Evolutionary conservation across 768 basidiomycete species (phyloP), one percentile per base, ranked within the genome.

Genomic region (Termitomyces sp.): DNA sequence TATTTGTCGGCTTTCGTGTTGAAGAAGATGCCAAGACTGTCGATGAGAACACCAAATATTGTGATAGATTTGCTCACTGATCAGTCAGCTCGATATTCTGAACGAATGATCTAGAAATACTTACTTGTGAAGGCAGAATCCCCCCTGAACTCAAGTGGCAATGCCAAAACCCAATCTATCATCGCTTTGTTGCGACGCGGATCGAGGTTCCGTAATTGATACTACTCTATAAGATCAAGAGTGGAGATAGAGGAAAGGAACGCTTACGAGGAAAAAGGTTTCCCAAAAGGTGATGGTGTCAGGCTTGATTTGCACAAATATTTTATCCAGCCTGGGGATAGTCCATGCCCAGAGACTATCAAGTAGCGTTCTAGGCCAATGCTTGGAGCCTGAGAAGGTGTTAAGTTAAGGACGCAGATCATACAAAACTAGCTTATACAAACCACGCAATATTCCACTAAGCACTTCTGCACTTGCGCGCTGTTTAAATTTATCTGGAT

Each of bases 91-190:
- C 45, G 43, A 48, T 22, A 20, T 36, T 25, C 5, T 15, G 27
- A 43, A 41, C 36, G 53, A 31, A 53, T 53, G 27, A 33, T 11
- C 20, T 12, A n/a, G 33, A 43, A 35, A 13, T 36, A 74, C 83
- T 65, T 72, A 90, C 92, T 87, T 59, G 86, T 81, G 67, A 97
- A 97, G 2, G 91, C 90, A 27, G 92, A 96, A 59, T 91, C 89
- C 43, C 86, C 82, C 33, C 82, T 80, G 67, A 95, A 91, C 59
- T 97, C 94, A 5, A 93, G 73, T 2, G 89, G 86, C 3, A 93
- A 76, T 18, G 80, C 74, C 31, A 89, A 64, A 53, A 94, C 83
- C 84, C 90, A 95, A 57, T 89, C 79, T 18, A 94, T 76, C 36
- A 97, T 65, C 11, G 82, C 79, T 55, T 83, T 72, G 59, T 82